Percentiles rank a stretch among this genome's conserved stretches.
Evolutionary conservation across 257 asterid species (phyloP).

Genomic region (Scutellaria minor): DNA sequence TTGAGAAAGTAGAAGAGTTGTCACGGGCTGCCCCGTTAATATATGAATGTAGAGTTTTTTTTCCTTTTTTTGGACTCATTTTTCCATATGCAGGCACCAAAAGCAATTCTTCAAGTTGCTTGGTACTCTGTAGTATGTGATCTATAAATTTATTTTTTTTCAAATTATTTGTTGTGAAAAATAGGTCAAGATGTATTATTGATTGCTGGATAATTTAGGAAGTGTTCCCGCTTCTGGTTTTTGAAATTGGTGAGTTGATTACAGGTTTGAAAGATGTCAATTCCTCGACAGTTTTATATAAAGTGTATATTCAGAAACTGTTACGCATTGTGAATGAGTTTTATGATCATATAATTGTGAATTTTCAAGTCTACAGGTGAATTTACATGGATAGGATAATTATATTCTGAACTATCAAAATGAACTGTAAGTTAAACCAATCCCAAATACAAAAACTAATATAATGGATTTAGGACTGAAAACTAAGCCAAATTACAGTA

Average conservation of each 20-base stretch:
- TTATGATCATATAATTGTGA: constrained; percentile 1
- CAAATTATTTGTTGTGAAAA: constrained; percentile 37
- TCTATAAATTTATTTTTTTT: constrained; percentile 9
- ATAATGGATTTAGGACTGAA: too few relatives aligned
- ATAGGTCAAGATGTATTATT: constrained; percentile 29
- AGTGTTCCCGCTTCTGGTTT: constrained; percentile 21
- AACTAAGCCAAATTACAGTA: too few relatives aligned
- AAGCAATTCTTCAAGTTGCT: constrained; percentile 70
- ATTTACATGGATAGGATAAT: too few relatives aligned
- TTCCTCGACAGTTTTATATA: constrained; percentile 13
- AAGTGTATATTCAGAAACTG: constrained; percentile 20
- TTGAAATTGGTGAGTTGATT: constrained; percentile 16
- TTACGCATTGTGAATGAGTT: constrained; percentile 23
- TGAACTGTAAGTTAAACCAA: too few relatives aligned
- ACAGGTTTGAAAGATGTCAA: constrained; percentile 16
- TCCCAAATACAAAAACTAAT: too few relatives aligned
- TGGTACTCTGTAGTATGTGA: constrained; percentile 42
- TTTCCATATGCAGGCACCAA: constrained; percentile 33
- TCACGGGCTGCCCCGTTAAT: background rate
- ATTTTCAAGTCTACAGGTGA: background rate
- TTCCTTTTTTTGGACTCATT: constrained; percentile 12
- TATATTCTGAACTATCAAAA: too few relatives aligned
- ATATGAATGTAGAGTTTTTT: constrained; percentile 19
- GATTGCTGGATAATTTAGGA: constrained; percentile 35
- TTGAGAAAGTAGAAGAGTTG: constrained; percentile 56